Base-by-base conservation (phyloP, 1,284 basidiomycete genomes). In the Trichosporon sp. region DNA sequence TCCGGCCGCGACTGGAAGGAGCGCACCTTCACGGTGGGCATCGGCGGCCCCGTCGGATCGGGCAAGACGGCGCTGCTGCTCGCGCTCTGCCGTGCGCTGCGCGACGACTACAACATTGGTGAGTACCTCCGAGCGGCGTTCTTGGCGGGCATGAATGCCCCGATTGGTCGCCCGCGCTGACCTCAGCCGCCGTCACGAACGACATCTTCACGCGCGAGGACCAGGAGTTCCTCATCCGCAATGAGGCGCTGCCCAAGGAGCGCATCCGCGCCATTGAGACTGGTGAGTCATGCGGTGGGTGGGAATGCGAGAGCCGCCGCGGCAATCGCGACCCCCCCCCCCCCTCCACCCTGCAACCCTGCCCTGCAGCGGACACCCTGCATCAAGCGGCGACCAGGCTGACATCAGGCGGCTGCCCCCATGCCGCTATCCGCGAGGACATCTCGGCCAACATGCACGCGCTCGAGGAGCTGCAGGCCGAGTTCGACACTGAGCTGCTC, bases 151-250 rank as follows among this genome's bases (percentile, higher is more conserved):
- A n/a, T n/a, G n/a, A n/a, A n/a, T n/a, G n/a, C n/a, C n/a, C n/a
- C n/a, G n/a, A n/a, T n/a, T n/a, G n/a, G n/a, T n/a, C n/a, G n/a
- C n/a, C n/a, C n/a, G 11, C 15, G 67, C 66, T 68, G 29, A 68
- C 65, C 15, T 7, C 75, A 96, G 93, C 92, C 34, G 93, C 93
- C 2, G 92, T 95, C 18, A 97, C 95, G 9, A 98, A 98, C 83
- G 95, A 98, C 83, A 98, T 98, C 78, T 97, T 98, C 84, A 99
- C 96, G 47, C 88, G 90, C 21, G 96, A 99, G 83, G 96, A 99
- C 80, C 95, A 97, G 81, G 95, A 99, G 80, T 99, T 99, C 83
- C 86, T 99, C 42, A 96, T 98, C 78, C 90, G 89, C 75, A 93
- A 98, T 84, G 87, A 91, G 67, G 96, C 96, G 0, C 88, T 99